These are phyloP conservation scores for Erodium moschatum DNA, from an alignment of 441 rosid genomes.

Conservation along the genomic window DNA sequence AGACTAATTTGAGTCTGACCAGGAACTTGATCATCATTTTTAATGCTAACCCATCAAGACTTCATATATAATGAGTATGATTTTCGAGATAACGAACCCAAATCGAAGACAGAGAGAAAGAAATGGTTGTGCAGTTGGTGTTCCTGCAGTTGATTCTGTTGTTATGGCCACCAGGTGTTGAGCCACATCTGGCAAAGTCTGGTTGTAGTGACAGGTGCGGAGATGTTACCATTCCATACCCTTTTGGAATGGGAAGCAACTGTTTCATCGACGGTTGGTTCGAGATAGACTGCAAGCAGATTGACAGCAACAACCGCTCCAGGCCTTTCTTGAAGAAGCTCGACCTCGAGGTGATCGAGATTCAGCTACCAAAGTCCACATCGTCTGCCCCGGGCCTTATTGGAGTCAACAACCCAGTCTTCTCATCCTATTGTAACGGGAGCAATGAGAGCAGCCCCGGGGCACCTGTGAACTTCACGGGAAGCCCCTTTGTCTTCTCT, in stretches of 20 bases:
- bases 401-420: slow-evolving; percentile 12
- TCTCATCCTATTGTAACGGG: slow-evolving; percentile 22
- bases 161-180: background rate
- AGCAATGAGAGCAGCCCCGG: background rate
- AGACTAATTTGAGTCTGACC: no score
- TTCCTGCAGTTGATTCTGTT: background rate
- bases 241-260: slow-evolving; percentile 19
- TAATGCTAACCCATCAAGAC: no score
- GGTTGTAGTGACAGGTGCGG: slow-evolving; percentile 26
- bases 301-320: background rate
- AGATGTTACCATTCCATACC: slow-evolving; percentile 23
- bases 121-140: background rate
- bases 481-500: slow-evolving; percentile 20
- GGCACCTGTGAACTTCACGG: slow-evolving; percentile 21
- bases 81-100: no score
- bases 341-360: slow-evolving; percentile 17
- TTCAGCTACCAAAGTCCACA: background rate
- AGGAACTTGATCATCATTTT: no score
- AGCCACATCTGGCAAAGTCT: slow-evolving; percentile 10
- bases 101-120: no score
- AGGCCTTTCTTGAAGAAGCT: background rate
- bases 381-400: background rate
- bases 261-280: background rate
- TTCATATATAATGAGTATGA: no score
- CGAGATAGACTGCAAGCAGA: background rate